Conservation (phyloP, 306 rosid genomes). For the Pyrus bretschneideri region DNA sequence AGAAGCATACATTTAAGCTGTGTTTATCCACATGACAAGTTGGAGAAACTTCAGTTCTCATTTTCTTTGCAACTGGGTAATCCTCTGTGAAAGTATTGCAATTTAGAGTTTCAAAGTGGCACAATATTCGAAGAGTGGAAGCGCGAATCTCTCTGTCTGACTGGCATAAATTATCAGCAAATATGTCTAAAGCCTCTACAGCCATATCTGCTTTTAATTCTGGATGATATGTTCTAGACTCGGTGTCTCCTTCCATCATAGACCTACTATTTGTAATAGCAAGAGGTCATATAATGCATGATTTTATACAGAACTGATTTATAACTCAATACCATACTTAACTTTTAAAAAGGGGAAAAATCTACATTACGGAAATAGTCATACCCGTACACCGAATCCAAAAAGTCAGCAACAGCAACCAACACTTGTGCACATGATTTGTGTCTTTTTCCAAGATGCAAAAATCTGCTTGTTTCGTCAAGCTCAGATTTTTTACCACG, state of each 20-base stretch:
- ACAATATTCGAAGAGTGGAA: slow-evolving; percentile 68
- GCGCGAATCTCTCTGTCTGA: slow-evolving; percentile 57
- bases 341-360: slow-evolving; percentile 5
- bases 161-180: slow-evolving; percentile 64
- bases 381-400: slow-evolving; percentile 68
- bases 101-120: slow-evolving; percentile 42
- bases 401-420: slow-evolving; percentile 70
- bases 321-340: not conserved
- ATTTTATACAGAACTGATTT: not conserved
- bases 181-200: slow-evolving; percentile 34
- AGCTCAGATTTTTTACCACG: slow-evolving; percentile 17
- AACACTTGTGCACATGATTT: slow-evolving; percentile 55
- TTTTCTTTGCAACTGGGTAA: slow-evolving; percentile 42
- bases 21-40: slow-evolving; percentile 14
- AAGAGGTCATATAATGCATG: slow-evolving; percentile 13
- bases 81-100: slow-evolving; percentile 34
- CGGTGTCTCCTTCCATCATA: slow-evolving; percentile 29
- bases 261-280: slow-evolving; percentile 36
- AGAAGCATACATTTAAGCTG: slow-evolving; percentile 48
- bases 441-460: slow-evolving; percentile 56
- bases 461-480: slow-evolving; percentile 40
- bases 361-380: slow-evolving; percentile 15
- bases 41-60: slow-evolving; percentile 45
- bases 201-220: slow-evolving; percentile 38
- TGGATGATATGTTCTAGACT: slow-evolving; percentile 36